Evolutionary conservation across 169 alveolate species (phyloP).

Genomic region (Plasmodium gaboni): DNA sequence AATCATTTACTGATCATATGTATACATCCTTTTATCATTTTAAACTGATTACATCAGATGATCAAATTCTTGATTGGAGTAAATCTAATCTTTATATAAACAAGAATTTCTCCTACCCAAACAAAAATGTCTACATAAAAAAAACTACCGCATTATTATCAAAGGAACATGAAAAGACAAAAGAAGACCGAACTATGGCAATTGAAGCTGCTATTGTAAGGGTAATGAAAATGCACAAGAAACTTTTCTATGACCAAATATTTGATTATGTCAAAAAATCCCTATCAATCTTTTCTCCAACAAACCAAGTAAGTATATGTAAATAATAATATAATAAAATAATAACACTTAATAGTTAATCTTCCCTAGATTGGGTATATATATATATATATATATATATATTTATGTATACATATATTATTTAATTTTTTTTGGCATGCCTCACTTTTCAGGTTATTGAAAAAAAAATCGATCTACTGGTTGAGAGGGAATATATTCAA

Average conservation of each 20-base stretch:
- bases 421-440: too few relatives aligned
- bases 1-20: conserved; percentile 62
- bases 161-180: conserved; percentile 67
- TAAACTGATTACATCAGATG: conserved; percentile 39
- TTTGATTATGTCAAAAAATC: conserved; percentile 64
- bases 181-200: conserved; percentile 88
- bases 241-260: conserved; percentile 73
- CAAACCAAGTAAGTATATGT: conserved; percentile 39
- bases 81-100: conserved; percentile 55
- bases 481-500: conserved; percentile 72
- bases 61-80: conserved; percentile 42
- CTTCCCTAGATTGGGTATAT: too few relatives aligned
- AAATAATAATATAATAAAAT: too few relatives aligned
- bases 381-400: too few relatives aligned
- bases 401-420: too few relatives aligned
- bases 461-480: conserved; percentile 63
- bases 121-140: conserved; percentile 56
- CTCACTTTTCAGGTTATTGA: conserved; percentile 41
- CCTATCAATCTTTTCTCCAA: conserved; percentile 53
- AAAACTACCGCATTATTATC: conserved; percentile 59
- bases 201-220: conserved; percentile 91
- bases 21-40: conserved; percentile 37
- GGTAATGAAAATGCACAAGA: conserved; percentile 85
- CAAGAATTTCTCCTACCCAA: conserved; percentile 29
- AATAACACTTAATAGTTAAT: too few relatives aligned